phyloP scores from a whole-genome alignment of 202 grass and related monocot species.

The Zoysia matrella region DNA sequence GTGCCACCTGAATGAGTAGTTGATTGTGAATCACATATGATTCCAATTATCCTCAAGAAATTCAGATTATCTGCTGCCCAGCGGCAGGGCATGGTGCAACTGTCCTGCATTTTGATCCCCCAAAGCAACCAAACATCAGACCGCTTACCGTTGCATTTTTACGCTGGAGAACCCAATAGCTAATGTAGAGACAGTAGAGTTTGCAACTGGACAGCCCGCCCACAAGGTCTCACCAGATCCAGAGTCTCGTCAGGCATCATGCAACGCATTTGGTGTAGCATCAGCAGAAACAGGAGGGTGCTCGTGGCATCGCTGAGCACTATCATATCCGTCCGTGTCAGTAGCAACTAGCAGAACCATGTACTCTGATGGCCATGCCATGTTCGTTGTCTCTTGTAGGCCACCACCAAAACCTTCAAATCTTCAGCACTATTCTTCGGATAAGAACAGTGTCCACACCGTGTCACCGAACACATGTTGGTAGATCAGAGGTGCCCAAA shows the following conservation, averaged over 20 bases:
- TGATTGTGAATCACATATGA: background rate
- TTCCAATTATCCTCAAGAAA: background rate
- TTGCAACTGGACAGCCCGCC: background rate
- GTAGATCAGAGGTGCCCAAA: slow-evolving; percentile 19
- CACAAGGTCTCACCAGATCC: background rate
- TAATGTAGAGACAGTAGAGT: background rate
- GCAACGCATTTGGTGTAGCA: background rate
- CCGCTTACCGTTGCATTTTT: background rate
- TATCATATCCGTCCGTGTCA: slow-evolving; percentile 11
- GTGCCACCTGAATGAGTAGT: too few species aligned
- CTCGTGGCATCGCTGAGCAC: background rate
- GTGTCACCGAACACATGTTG: background rate
- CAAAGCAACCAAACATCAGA: background rate
- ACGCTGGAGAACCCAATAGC: background rate
- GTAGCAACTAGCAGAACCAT: slow-evolving; percentile 23
- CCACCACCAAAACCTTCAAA: too few species aligned
- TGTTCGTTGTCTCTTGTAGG: slow-evolving; percentile 3
- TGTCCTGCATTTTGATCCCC: background rate
- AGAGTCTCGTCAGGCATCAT: background rate
- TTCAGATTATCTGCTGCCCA: background rate
- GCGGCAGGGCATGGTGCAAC: background rate
- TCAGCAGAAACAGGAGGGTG: background rate
- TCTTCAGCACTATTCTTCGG: slow-evolving; percentile 30
- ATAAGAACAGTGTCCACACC: slow-evolving; percentile 37
- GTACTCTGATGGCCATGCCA: background rate